Evolutionary conservation across 352 stramenopile genomes (phyloP), one percentile per base, ranked within the genome.

Genomic region (Pythium biforme): DNA sequence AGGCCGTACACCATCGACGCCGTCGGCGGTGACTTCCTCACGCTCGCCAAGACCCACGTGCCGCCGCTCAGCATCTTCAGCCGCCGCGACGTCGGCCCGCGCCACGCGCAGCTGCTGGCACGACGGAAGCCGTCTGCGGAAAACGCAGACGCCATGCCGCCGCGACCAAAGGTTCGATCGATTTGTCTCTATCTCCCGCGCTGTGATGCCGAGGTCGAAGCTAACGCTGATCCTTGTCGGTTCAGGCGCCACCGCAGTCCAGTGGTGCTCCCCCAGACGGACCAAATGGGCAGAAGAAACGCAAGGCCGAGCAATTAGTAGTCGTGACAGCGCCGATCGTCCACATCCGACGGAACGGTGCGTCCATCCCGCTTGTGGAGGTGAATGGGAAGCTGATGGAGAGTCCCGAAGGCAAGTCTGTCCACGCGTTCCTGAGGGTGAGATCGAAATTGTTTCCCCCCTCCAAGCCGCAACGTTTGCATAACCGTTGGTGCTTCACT

Each of bases 21-120:
- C 7, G 53, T 74, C 22, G 50, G 65, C 22, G 67, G 20, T 3
- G 77, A 88, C 33, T 74, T 88, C 23, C 53, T 80, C 46, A 58
- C 62, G 1, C 60, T 84, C 17, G 77, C 76, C 10, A 74, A 73
- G 59, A 78, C 77, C 58, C 81, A 92, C 56, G 75, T 90, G 37
- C 85, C 83, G 8, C 80, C 82, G 19, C 59, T 90, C 8, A 84
- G 77, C 54, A 83, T 90, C 27, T 92, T 92, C 45, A 59, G 66
- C 39, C 63, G 26, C 49, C 41, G 22, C 26, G 20, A 10, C 31
- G 25, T n/a, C 41, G 27, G 50, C 5, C 23, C 43, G 19, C 48
- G 47, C 12, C 51, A 31, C 10, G 34, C 41, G 26, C 57, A 58
- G n/a, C 20, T 45, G 15, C 12, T 50, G 3, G 37, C 33, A 17